Evolutionary conservation across 2,329 filamentous ascomycete species (phyloP).

Genomic region (Didymosphaeria variabile): DNA sequence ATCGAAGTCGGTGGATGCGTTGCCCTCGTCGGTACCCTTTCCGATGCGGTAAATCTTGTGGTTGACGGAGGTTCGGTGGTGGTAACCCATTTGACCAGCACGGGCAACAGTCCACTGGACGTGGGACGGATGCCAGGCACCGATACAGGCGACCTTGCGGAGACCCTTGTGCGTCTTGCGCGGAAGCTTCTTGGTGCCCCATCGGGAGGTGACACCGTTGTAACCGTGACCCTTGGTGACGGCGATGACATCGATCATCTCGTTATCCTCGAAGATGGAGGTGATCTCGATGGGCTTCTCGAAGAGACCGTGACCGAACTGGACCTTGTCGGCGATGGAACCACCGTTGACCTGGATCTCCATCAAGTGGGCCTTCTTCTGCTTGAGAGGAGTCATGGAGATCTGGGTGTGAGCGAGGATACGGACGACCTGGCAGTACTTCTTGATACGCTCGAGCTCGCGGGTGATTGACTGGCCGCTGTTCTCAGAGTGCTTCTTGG

Average conservation of each 20-base stretch:
- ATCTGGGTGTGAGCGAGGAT: constrained; percentile 99
- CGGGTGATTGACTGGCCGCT: constrained; percentile 89
- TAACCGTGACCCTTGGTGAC: constrained; percentile 99
- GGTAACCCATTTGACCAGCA: constrained; percentile 99
- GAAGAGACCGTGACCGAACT: constrained; percentile 93
- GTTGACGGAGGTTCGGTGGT: constrained; percentile 99
- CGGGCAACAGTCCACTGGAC: constrained; percentile 99
- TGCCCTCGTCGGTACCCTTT: constrained; percentile 88
- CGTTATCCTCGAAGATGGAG: constrained; percentile 97
- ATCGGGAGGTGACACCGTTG: constrained; percentile 95
- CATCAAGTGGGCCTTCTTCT: constrained; percentile 99
- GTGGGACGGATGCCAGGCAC: constrained; percentile 99
- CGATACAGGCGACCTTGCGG: constrained; percentile 99
- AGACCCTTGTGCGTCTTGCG: constrained; percentile 99
- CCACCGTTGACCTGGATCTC: constrained; percentile 99
- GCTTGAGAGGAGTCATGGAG: constrained; percentile 98
- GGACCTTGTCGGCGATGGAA: constrained; percentile 94
- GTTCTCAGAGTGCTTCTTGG: constrained; percentile 99
- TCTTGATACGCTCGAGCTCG: constrained; percentile 99
- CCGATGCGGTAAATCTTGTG: constrained; percentile 99
- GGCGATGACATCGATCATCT: constrained; percentile 99
- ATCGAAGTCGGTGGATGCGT: constrained; percentile 93
- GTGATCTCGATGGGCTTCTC: constrained; percentile 97
- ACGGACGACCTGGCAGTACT: constrained; percentile 99
- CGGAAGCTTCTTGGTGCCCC: constrained; percentile 99